A percentile compares a stretch with the other conserved stretches of the same genome.
Conservation (phyloP, 129 eudicot genomes). For the Logfia minima region DNA sequence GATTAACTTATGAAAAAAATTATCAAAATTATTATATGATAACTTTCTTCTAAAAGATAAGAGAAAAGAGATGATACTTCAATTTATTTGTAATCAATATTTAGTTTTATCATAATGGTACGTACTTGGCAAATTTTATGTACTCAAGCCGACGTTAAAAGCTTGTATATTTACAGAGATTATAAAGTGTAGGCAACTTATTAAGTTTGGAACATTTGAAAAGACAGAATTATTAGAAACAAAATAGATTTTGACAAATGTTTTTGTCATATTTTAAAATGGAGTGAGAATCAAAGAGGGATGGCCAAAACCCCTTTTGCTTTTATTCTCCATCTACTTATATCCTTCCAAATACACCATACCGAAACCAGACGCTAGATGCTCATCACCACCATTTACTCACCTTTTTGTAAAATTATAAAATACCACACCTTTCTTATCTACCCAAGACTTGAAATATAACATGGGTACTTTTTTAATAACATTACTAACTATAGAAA, state of each 20-base stretch:
- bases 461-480: no score
- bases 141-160: no score
- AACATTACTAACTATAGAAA: no score
- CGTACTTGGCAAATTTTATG: no score
- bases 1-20: no score
- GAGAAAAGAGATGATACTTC: no score
- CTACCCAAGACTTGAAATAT: background rate
- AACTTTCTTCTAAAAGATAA: no score
- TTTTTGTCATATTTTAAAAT: constrained; percentile 59
- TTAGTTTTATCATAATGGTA: no score
- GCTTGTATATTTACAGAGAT: no score
- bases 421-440: background rate
- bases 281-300: constrained; percentile 66
- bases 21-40: no score
- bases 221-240: constrained; percentile 16
- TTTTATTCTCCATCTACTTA: constrained; percentile 46
- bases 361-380: constrained; percentile 66
- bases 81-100: no score
- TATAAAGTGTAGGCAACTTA: background rate
- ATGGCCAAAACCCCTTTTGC: constrained; percentile 49
- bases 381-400: constrained; percentile 33
- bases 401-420: background rate
- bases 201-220: constrained; percentile 11
- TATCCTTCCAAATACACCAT: constrained; percentile 64
- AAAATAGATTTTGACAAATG: constrained; percentile 31